Evolutionary conservation across 345 rosid species (phyloP).

Genomic region (Mallotus nudiflorus): DNA sequence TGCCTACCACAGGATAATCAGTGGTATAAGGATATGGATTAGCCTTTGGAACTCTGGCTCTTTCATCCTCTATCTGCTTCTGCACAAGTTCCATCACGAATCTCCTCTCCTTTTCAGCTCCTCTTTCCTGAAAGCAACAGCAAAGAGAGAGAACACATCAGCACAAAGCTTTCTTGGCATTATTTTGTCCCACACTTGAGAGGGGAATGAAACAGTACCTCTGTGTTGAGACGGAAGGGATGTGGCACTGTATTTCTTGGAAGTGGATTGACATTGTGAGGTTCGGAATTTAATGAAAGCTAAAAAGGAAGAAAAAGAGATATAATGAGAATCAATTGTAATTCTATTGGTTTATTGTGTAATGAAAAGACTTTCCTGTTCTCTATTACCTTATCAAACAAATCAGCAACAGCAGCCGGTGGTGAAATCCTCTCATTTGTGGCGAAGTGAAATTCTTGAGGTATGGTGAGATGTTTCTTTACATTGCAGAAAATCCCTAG

Average conservation of each 20-base stretch:
- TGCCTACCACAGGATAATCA: constrained; percentile 87
- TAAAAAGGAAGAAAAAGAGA: constrained; percentile 22
- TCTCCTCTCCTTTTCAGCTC: constrained; percentile 76
- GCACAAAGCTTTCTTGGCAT: neutral
- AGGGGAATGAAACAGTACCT: constrained; percentile 43
- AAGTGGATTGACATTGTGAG: constrained; percentile 50
- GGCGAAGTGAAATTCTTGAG: constrained; percentile 88
- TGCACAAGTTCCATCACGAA: constrained; percentile 56
- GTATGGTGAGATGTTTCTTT: constrained; percentile 76
- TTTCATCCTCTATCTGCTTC: constrained; percentile 73
- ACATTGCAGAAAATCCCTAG: constrained; percentile 71
- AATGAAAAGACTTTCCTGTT: no score
- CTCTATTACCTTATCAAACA: constrained; percentile 89
- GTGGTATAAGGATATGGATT: constrained; percentile 95
- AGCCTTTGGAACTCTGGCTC: constrained; percentile 73
- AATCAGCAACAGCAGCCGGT: constrained; percentile 50
- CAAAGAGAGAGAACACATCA: neutral
- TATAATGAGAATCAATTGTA: no score
- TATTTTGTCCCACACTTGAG: neutral
- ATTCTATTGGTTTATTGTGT: no score
- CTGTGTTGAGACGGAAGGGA: constrained; percentile 90
- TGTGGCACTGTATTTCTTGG: constrained; percentile 78
- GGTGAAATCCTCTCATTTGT: constrained; percentile 84
- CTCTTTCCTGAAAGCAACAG: constrained; percentile 69
- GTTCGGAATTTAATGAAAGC: constrained; percentile 85